A percentile compares a stretch with the other conserved stretches of the same genome.
Evolutionary conservation across 2,329 filamentous ascomycete genomes (phyloP).

Genomic region (Colletotrichum spaethianum): DNA sequence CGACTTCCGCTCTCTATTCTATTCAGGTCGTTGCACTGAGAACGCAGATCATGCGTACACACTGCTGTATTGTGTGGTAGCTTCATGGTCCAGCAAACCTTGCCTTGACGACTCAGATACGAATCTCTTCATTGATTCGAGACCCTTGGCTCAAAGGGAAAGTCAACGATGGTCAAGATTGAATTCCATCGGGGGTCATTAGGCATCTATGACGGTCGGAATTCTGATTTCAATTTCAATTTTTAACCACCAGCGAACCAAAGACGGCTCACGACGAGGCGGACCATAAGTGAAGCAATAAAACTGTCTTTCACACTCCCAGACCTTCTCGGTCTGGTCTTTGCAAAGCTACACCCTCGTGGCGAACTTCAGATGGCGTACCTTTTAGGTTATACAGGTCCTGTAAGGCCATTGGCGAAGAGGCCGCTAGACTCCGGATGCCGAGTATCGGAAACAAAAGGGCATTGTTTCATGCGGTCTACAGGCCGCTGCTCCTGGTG

Average conservation of each 20-base stretch:
- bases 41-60: not conserved
- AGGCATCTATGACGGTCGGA: not conserved
- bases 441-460: constrained; percentile 38
- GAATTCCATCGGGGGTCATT: constrained; percentile 8
- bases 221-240: constrained; percentile 12
- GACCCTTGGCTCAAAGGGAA: not conserved
- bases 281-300: not conserved
- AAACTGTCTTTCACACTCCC: not conserved
- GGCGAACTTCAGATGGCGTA: constrained; percentile 33
- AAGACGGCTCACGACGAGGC: constrained; percentile 4
- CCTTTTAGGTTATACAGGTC: constrained; percentile 7
- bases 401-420: constrained; percentile 11
- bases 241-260: not conserved
- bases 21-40: not conserved
- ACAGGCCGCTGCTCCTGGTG: not conserved
- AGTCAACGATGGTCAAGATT: not conserved
- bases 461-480: constrained; percentile 36
- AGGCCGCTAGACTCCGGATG: constrained; percentile 16
- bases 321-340: not conserved
- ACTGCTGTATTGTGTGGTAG: not conserved
- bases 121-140: not conserved
- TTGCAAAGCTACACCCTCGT: not conserved
- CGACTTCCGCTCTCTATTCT: not conserved
- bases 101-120: constrained; percentile 20
- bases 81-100: constrained; percentile 12